A percentile compares a stretch with the other conserved stretches of the same genome.
phyloP scores from a whole-genome alignment of 202 grass and related monocot species.

The Musa balbisiana region DNA sequence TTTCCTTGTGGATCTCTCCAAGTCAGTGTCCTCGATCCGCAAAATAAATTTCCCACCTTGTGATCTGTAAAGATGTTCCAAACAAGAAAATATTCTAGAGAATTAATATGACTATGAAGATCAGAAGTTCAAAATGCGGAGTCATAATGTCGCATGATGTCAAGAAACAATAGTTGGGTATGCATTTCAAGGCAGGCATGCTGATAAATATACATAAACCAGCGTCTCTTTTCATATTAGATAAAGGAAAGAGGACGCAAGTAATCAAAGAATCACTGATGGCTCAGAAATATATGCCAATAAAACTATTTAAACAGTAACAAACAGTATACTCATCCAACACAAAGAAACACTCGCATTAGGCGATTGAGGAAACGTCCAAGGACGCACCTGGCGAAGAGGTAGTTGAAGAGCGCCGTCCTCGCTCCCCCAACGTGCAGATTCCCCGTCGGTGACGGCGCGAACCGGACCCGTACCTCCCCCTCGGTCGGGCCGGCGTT shows the following conservation, averaged over 20 bases:
- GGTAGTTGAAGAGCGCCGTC: constrained; percentile 93
- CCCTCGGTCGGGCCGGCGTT: not conserved
- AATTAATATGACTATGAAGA: not conserved
- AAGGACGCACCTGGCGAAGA: constrained; percentile 60
- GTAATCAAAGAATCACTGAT: too few species aligned
- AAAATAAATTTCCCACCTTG: constrained; percentile 65
- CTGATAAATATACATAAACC: too few species aligned
- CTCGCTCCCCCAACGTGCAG: constrained; percentile 83
- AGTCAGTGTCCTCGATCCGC: constrained; percentile 83
- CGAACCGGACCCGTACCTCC: constrained; percentile 88
- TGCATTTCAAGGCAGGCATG: too few species aligned
- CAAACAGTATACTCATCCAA: not conserved
- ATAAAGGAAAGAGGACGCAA: too few species aligned
- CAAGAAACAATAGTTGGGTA: too few species aligned
- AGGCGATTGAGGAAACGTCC: not conserved
- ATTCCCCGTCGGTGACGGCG: constrained; percentile 86
- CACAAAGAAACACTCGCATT: not conserved
- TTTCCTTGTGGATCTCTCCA: constrained; percentile 72
- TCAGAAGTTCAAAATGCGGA: not conserved
- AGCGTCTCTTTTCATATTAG: too few species aligned
- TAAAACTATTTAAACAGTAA: not conserved
- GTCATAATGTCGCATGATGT: too few species aligned
- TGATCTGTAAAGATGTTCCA: constrained; percentile 25
- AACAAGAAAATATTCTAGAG: not conserved
- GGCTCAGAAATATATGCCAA: not conserved